A percentile compares a stretch with the other conserved stretches of the same genome.
Conservation (phyloP, 2,329 filamentous ascomycete genomes). For the Onygenales sp. region DNA sequence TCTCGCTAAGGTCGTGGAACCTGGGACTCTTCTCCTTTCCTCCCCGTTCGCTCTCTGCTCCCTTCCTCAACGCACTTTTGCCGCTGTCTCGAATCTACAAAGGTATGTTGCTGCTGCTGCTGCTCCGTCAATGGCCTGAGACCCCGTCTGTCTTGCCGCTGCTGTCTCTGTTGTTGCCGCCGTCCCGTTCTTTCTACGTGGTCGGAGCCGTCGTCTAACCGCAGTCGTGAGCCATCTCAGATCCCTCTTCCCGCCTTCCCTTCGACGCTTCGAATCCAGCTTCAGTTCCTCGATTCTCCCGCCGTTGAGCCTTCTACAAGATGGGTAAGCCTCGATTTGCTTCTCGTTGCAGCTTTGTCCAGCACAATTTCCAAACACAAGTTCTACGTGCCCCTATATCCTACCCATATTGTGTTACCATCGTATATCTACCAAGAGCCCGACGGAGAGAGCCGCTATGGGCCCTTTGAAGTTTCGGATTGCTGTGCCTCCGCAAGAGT, state of each 20-base stretch:
- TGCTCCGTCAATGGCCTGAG: too few species aligned
- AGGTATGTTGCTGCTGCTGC: too few species aligned
- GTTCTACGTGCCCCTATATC: background rate
- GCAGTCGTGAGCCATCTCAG: slow-evolving; percentile 12
- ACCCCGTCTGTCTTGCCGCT: background rate
- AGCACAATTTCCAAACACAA: slow-evolving; percentile 2
- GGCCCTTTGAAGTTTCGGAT: slow-evolving; percentile 1
- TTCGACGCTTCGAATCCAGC: slow-evolving; percentile 9
- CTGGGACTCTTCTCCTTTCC: slow-evolving; percentile 7
- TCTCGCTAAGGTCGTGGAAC: slow-evolving; percentile 2
- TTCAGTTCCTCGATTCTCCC: slow-evolving; percentile 8
- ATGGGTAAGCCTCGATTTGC: slow-evolving; percentile 28
- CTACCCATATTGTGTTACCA: background rate
- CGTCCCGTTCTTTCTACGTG: background rate
- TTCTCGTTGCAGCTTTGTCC: background rate
- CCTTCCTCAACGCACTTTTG: slow-evolving; percentile 16
- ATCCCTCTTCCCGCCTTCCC: slow-evolving; percentile 16
- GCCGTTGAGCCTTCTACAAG: slow-evolving; percentile 10
- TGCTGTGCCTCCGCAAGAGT: background rate
- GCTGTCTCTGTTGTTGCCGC: background rate
- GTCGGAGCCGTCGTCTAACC: background rate
- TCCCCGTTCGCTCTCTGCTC: slow-evolving; percentile 11
- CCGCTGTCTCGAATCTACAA: background rate
- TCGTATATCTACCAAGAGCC: background rate
- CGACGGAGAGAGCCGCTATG: background rate